These are phyloP conservation scores for Grosmannia clavigera DNA, from an alignment of 2,329 filamentous ascomycete species.

Conservation along the genomic window DNA sequence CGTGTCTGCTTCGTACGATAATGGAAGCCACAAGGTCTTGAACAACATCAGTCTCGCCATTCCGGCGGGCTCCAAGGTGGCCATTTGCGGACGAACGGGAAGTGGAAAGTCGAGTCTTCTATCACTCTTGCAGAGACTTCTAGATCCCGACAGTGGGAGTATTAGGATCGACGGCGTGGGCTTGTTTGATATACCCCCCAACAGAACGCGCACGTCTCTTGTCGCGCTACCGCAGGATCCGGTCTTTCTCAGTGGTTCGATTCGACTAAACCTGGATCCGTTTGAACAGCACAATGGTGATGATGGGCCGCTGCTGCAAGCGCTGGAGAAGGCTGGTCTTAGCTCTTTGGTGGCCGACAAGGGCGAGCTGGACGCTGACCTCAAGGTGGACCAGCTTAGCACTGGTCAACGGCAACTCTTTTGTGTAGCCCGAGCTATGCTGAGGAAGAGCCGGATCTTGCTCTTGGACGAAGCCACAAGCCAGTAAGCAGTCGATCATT, in stretches of 20 bases:
- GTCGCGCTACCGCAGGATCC: constrained; percentile 38
- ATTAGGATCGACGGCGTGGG: constrained; percentile 34
- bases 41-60: constrained; percentile 17
- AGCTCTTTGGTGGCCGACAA: constrained; percentile 20
- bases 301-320: constrained; percentile 6
- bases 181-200: constrained; percentile 14
- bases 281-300: constrained; percentile 21
- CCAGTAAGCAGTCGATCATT: constrained; percentile 12
- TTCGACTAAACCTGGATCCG: constrained; percentile 38
- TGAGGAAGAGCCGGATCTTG: constrained; percentile 27
- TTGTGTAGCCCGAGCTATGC: constrained; percentile 32
- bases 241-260: constrained; percentile 33
- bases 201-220: constrained; percentile 20
- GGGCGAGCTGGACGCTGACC: constrained; percentile 25
- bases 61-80: constrained; percentile 20
- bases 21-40: constrained; percentile 11
- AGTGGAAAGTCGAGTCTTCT: constrained; percentile 19
- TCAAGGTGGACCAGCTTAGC: constrained; percentile 21
- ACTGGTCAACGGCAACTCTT: constrained; percentile 39
- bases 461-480: constrained; percentile 33
- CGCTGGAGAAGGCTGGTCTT: constrained; percentile 14
- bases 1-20: constrained; percentile 1
- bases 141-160: constrained; percentile 28
- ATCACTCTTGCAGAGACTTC: constrained; percentile 31
- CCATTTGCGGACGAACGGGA: constrained; percentile 24